Conservation (phyloP, 805 yeast species). For the Candida qinlingensis region DNA sequence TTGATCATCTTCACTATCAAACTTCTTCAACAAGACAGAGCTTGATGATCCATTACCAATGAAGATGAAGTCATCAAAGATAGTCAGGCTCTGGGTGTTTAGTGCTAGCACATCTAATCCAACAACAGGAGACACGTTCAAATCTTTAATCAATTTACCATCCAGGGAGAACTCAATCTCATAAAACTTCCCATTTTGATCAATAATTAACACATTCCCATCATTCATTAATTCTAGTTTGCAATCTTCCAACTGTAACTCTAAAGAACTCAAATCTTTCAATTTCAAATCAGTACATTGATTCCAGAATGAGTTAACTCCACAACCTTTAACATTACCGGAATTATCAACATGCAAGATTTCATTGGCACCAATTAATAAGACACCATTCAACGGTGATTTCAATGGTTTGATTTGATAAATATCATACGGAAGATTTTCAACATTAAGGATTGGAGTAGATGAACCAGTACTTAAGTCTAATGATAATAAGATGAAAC, state of each 20-base stretch:
- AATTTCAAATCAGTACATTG: conserved; percentile 35
- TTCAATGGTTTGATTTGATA: conserved; percentile 59
- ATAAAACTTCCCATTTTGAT: conserved; percentile 26
- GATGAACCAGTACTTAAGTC: conserved; percentile 49
- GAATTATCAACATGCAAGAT: conserved; percentile 74
- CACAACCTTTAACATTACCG: conserved; percentile 59
- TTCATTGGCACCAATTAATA: conserved; percentile 71
- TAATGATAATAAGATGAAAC: conserved; percentile 59
- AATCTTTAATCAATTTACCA: conserved; percentile 30
- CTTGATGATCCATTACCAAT: conserved; percentile 59
- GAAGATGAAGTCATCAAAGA: conserved; percentile 41
- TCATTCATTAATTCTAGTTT: conserved; percentile 30
- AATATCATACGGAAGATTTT: conserved; percentile 69
- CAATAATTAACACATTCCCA: conserved; percentile 33
- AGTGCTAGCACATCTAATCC: conserved; percentile 31
- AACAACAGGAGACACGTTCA: conserved; percentile 14
- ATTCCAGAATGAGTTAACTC: conserved; percentile 51
- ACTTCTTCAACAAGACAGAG: conserved; percentile 37
- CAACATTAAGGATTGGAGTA: conserved; percentile 61
- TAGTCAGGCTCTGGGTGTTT: conserved; percentile 16
- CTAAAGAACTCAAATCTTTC: conserved; percentile 44
- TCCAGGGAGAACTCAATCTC: conserved; percentile 29
- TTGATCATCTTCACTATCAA: conserved; percentile 14
- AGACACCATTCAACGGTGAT: conserved; percentile 62
- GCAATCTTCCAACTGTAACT: conserved; percentile 53